Conservation (phyloP, 208 protist species). For the Tritrichomonas foetus region DNA sequence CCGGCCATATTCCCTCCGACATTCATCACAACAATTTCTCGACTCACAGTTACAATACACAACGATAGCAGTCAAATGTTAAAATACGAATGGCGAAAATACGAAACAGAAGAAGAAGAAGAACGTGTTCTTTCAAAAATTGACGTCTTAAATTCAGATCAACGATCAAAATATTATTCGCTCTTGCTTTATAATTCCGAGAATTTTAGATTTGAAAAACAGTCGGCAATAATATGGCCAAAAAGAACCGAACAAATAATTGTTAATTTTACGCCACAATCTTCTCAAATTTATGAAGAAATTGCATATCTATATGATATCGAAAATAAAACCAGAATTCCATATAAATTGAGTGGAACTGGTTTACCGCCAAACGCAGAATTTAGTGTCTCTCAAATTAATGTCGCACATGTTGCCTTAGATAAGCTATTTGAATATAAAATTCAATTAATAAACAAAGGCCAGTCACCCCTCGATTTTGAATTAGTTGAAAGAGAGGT, state of each 20-base stretch:
- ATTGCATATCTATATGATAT: background rate
- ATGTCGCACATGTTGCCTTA: background rate
- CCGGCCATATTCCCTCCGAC: background rate
- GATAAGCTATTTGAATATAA: background rate
- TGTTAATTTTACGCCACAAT: background rate
- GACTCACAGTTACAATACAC: background rate
- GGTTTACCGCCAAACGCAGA: background rate
- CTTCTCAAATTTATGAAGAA: background rate
- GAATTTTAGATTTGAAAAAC: background rate
- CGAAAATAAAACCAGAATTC: slow-evolving; percentile 9
- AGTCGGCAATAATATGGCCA: background rate
- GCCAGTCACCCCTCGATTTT: background rate
- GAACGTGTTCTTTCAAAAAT: background rate
- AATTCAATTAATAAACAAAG: background rate
- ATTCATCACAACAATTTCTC: background rate
- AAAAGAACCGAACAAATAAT: background rate
- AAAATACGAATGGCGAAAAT: slow-evolving; percentile 27
- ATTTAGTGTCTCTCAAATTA: background rate
- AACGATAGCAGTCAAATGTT: background rate
- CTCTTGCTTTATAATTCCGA: background rate
- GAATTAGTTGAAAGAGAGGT: background rate
- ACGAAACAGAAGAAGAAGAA: background rate
- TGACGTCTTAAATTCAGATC: background rate
- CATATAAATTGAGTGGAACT: background rate
- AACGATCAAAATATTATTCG: background rate